A percentile compares a stretch with the other conserved stretches of the same genome.
phyloP scores from a whole-genome alignment of 768 basidiomycete species.

The Scleroderma bovista region DNA sequence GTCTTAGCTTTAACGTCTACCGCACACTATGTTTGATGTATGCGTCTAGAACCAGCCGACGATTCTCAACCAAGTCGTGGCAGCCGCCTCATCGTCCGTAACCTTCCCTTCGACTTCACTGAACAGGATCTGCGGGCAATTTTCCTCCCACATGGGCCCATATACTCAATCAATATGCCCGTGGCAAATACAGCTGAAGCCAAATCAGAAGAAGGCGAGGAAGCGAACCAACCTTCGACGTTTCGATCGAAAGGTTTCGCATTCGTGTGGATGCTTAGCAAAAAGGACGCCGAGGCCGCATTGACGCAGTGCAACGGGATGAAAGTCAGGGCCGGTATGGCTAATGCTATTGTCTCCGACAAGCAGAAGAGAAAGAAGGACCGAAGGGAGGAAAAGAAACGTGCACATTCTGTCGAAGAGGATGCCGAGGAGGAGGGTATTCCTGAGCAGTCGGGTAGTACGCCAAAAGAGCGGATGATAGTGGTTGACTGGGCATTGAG shows the following conservation, averaged over 20 bases:
- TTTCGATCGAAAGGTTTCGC: conserved; percentile 74
- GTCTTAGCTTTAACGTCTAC: background rate
- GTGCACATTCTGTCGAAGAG: conserved; percentile 23
- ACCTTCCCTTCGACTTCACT: conserved; percentile 78
- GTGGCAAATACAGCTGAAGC: conserved; percentile 27
- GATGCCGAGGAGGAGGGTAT: conserved; percentile 33
- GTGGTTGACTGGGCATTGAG: conserved; percentile 97
- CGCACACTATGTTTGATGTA: background rate
- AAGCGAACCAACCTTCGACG: conserved; percentile 15
- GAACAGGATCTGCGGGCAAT: conserved; percentile 80
- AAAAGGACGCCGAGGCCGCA: conserved; percentile 79
- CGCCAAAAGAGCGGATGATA: conserved; percentile 54
- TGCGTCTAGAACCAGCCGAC: conserved; percentile 23
- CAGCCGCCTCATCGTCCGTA: conserved; percentile 85
- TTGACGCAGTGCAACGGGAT: conserved; percentile 77
- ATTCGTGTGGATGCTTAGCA: conserved; percentile 90
- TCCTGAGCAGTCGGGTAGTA: conserved; percentile 29
- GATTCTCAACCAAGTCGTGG: conserved; percentile 57
- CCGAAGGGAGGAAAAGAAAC: conserved; percentile 46
- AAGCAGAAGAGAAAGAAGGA: conserved; percentile 69
- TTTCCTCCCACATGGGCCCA: conserved; percentile 84
- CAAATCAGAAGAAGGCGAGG: conserved; percentile 26
- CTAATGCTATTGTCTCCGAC: conserved; percentile 46
- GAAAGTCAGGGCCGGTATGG: conserved; percentile 58
- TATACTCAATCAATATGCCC: conserved; percentile 82